Conservation (phyloP, 179 eudicot species). For the Corrigiola litoralis region DNA sequence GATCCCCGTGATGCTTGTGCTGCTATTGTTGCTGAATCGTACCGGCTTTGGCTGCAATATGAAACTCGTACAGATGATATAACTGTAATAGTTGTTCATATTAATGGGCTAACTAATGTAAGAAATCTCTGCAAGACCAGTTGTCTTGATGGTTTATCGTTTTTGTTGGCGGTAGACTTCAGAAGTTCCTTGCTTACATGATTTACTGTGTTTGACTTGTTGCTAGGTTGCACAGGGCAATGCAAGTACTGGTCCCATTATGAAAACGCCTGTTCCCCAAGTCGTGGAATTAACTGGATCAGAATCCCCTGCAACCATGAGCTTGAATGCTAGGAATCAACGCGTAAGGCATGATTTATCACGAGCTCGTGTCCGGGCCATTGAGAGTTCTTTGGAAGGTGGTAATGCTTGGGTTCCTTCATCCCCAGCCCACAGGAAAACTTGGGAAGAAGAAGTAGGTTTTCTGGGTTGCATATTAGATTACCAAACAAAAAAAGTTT, state of each 20-base stretch:
- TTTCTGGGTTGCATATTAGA: slow-evolving; percentile 1
- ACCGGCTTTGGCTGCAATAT: slow-evolving; percentile 96
- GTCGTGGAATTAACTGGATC: slow-evolving; percentile 73
- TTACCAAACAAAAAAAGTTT: too few species aligned
- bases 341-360: slow-evolving; percentile 87
- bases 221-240: slow-evolving; percentile 42
- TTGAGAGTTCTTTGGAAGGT: slow-evolving; percentile 87
- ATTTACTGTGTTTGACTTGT: slow-evolving; percentile 4
- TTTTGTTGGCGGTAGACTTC: background rate
- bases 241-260: slow-evolving; percentile 41
- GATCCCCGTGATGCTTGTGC: slow-evolving; percentile 99
- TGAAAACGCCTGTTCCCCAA: slow-evolving; percentile 62
- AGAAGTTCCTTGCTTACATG: slow-evolving; percentile 6
- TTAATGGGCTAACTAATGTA: slow-evolving; percentile 69
- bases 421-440: slow-evolving; percentile 84
- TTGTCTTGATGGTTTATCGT: background rate
- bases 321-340: slow-evolving; percentile 55
- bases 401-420: slow-evolving; percentile 89
- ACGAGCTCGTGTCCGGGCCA: slow-evolving; percentile 84
- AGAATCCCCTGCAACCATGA: slow-evolving; percentile 71
- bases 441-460: slow-evolving; percentile 97
- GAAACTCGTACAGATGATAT: slow-evolving; percentile 99
- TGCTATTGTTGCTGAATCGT: slow-evolving; percentile 98
- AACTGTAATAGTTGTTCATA: slow-evolving; percentile 84
- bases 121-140: slow-evolving; percentile 25